These are phyloP conservation scores for Fusarium humuli DNA, from an alignment of 2,329 filamentous ascomycete genomes.

Conservation along the genomic window DNA sequence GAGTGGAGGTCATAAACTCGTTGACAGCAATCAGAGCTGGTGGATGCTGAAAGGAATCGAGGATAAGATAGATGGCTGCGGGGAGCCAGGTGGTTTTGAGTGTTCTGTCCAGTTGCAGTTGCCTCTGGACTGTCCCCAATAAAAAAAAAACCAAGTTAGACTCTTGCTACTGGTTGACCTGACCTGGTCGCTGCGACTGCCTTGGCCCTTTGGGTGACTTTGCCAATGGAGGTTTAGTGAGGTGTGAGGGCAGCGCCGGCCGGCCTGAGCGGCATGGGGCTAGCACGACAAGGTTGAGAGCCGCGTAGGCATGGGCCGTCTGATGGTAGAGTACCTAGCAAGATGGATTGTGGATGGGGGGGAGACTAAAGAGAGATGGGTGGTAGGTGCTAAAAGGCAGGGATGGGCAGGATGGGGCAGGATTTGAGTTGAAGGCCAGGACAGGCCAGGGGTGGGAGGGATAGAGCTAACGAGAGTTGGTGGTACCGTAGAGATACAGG, in stretches of 20 bases:
- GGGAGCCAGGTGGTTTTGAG: constrained; percentile 47
- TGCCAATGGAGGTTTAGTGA: constrained; percentile 17
- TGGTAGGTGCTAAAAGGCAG: constrained; percentile 39
- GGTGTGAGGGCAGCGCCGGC: constrained; percentile 36
- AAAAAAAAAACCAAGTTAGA: constrained; percentile 30
- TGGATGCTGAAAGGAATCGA: constrained; percentile 37
- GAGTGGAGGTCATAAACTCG: constrained; percentile 37
- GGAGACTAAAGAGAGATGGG: constrained; percentile 3
- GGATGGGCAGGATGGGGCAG: constrained; percentile 35
- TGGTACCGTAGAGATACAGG: neutral
- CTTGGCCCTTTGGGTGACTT: constrained; percentile 19
- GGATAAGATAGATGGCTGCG: constrained; percentile 36
- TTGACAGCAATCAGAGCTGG: constrained; percentile 44
- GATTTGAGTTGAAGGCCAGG: constrained; percentile 36
- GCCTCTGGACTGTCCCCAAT: constrained; percentile 15
- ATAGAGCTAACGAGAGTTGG: constrained; percentile 14
- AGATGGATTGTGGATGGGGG: neutral
- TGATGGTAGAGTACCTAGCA: constrained; percentile 13
- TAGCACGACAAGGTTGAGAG: constrained; percentile 48
- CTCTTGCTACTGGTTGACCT: constrained; percentile 20
- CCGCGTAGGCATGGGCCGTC: constrained; percentile 47
- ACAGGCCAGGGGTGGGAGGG: constrained; percentile 30
- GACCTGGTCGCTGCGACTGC: constrained; percentile 15
- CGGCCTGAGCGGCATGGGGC: constrained; percentile 46
- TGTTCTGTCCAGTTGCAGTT: constrained; percentile 19